Conservation (phyloP, 2,329 filamentous ascomycete genomes). For the Penicillium janthinellum region DNA sequence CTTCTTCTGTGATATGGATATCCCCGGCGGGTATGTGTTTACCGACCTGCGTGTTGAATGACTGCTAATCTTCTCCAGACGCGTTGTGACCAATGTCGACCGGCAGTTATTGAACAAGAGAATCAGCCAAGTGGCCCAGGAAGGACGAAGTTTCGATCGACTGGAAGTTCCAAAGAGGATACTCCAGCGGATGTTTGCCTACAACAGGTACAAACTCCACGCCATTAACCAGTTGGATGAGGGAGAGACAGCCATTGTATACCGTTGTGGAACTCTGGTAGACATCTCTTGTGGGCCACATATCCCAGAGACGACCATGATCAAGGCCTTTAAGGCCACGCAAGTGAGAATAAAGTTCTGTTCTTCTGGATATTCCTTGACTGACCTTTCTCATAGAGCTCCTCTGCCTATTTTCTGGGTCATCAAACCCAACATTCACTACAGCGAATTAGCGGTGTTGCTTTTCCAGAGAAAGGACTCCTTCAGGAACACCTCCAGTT, state of each 20-base stretch:
- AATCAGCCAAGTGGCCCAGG: conserved; percentile 78
- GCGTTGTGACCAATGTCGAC: conserved; percentile 71
- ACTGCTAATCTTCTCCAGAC: conserved; percentile 81
- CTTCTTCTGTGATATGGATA: no score
- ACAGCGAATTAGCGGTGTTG: conserved; percentile 94
- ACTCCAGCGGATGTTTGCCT: conserved; percentile 91
- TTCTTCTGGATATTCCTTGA: neutral
- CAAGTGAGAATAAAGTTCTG: conserved; percentile 53
- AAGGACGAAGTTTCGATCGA: conserved; percentile 93
- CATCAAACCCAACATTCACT: conserved; percentile 92
- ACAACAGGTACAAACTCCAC: conserved; percentile 98
- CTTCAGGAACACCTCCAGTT: conserved; percentile 91
- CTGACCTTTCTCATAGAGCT: conserved; percentile 53
- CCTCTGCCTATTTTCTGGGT: conserved; percentile 87
- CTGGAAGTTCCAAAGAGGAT: conserved; percentile 87
- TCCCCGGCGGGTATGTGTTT: no score
- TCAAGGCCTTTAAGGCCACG: conserved; percentile 93
- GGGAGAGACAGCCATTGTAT: conserved; percentile 89
- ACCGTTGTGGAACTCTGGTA: conserved; percentile 89
- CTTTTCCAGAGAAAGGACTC: conserved; percentile 94
- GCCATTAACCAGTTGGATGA: conserved; percentile 96
- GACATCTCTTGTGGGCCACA: conserved; percentile 95
- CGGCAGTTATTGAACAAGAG: conserved; percentile 74
- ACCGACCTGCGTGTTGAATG: conserved; percentile 51
- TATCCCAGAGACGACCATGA: conserved; percentile 80